A percentile compares a stretch with the other conserved stretches of the same genome.
These are phyloP conservation scores for Trichophaea hybrida DNA, from an alignment of 2,329 filamentous ascomycete species.

Conservation along the genomic window DNA sequence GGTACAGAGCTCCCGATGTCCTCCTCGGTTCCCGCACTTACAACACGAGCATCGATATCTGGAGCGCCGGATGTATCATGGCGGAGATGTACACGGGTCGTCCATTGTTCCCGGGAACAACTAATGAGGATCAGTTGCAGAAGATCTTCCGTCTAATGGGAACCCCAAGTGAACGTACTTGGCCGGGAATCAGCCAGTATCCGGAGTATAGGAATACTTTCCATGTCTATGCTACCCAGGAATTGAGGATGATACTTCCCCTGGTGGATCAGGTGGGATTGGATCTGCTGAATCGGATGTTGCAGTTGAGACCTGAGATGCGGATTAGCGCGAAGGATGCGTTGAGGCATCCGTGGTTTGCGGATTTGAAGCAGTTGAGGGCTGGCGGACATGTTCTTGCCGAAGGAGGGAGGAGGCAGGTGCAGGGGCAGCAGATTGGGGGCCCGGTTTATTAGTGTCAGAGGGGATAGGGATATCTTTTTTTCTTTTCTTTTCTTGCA, in stretches of 20 bases:
- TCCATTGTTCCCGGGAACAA: constrained; percentile 90
- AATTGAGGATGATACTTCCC: constrained; percentile 70
- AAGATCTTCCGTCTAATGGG: constrained; percentile 99
- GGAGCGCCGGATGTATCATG: constrained; percentile 99
- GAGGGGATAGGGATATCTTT: background rate
- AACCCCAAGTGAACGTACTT: constrained; percentile 84
- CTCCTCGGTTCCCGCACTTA: constrained; percentile 87
- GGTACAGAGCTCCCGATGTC: constrained; percentile 95
- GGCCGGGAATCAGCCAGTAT: constrained; percentile 87
- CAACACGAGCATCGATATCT: constrained; percentile 99
- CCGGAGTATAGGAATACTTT: constrained; percentile 97
- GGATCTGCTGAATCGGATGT: constrained; percentile 76
- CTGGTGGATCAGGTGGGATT: constrained; percentile 80
- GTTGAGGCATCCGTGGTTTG: constrained; percentile 84
- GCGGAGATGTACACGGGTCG: constrained; percentile 97
- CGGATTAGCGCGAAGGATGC: constrained; percentile 78
- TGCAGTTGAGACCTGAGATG: constrained; percentile 83
- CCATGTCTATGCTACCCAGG: constrained; percentile 86
- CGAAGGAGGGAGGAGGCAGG: background rate
- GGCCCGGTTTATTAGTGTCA: constrained; percentile 14
- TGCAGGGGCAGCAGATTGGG: constrained; percentile 14
- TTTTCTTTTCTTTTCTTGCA: constrained; percentile 5
- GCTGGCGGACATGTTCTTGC: constrained; percentile 12
- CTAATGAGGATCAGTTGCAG: constrained; percentile 92
- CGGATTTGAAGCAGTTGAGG: constrained; percentile 49